These are phyloP conservation scores for Kodamaea hsintzibuensis DNA, from an alignment of 805 yeast species.

Conservation along the genomic window DNA sequence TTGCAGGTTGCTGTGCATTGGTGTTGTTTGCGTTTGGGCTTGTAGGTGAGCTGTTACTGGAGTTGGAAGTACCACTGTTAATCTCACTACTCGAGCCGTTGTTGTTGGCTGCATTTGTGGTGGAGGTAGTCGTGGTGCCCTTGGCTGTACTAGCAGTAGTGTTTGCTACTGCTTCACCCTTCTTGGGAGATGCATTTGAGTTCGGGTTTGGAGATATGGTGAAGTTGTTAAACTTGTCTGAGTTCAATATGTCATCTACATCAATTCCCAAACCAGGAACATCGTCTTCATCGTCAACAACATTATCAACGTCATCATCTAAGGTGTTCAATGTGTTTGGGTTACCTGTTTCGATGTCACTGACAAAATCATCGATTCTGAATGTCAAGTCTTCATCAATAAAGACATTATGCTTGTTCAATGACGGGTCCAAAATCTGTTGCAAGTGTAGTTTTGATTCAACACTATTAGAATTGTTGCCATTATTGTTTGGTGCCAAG, in stretches of 20 bases:
- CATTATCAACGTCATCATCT: conserved; percentile 30
- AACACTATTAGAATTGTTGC: background rate
- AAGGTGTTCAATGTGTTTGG: conserved; percentile 16
- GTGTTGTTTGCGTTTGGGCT: background rate
- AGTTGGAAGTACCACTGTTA: background rate
- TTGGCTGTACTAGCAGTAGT: background rate
- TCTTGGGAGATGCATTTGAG: conserved; percentile 1
- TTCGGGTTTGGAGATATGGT: conserved; percentile 19
- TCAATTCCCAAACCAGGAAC: conserved; percentile 44
- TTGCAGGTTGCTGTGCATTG: background rate
- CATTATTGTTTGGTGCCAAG: conserved; percentile 12
- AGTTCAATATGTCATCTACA: conserved; percentile 43
- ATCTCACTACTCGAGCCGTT: background rate
- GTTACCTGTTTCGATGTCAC: conserved; percentile 20
- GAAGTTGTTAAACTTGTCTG: conserved; percentile 39
- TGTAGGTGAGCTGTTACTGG: background rate
- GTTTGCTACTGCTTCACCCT: background rate
- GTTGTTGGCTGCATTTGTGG: background rate
- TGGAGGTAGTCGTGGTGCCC: background rate
- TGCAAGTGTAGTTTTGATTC: conserved; percentile 10
- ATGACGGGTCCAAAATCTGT: conserved; percentile 17
- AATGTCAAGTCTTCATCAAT: conserved; percentile 35
- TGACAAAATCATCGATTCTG: conserved; percentile 37
- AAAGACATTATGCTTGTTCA: conserved; percentile 24
- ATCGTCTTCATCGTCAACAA: conserved; percentile 35